A percentile compares a stretch with the other conserved stretches of the same genome.
Conservation (phyloP, 371 early-diverging fungal genomes). For the Ordospora colligata region DNA sequence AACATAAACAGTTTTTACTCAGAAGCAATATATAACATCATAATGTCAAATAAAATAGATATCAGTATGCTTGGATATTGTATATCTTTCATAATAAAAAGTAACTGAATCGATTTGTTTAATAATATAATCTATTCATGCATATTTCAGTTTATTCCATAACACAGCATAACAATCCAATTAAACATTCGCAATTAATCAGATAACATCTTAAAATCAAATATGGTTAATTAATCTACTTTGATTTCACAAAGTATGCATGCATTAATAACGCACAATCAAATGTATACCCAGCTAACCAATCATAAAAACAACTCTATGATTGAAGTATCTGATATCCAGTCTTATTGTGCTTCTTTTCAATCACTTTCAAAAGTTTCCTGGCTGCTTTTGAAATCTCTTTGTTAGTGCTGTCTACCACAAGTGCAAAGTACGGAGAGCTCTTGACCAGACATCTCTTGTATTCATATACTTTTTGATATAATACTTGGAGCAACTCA, state of each 20-base stretch:
- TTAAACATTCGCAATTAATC: not conserved
- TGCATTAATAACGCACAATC: no score
- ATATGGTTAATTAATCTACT: no score
- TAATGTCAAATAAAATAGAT: constrained; percentile 2
- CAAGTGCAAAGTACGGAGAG: constrained; percentile 8
- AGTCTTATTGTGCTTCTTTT: not conserved
- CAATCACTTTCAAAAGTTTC: not conserved
- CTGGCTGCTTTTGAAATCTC: constrained; percentile 11
- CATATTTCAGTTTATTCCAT: not conserved
- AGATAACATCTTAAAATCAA: no score
- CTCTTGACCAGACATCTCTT: constrained; percentile 7
- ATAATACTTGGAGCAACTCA: not conserved
- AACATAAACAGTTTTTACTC: constrained; percentile 33
- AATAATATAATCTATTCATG: not conserved
- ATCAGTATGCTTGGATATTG: constrained; percentile 7
- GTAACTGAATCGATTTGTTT: not conserved
- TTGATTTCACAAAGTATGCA: no score
- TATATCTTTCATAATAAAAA: constrained; percentile 26
- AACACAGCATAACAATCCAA: not conserved
- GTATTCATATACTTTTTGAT: constrained; percentile 2
- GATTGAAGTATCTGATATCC: not conserved
- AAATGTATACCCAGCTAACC: no score
- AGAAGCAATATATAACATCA: not conserved
- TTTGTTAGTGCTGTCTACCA: constrained; percentile 12
- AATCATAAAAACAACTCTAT: not conserved